phyloP scores from a whole-genome alignment of 169 alveolate genomes.

The Eimeria necatrix region DNA sequence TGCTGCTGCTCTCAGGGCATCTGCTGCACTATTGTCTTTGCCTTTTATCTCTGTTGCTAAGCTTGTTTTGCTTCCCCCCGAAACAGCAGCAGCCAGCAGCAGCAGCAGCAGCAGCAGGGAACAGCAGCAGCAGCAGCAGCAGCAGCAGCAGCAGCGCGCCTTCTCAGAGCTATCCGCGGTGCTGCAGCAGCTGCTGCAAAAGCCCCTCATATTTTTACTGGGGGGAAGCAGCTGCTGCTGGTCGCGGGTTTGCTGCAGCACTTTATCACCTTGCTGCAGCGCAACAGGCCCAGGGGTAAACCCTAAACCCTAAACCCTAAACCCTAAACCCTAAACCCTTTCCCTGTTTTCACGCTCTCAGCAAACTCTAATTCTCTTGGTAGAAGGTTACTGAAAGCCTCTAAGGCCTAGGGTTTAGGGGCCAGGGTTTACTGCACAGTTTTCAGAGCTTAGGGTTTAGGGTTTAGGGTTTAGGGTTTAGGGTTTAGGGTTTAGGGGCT shows the following conservation, averaged over 20 bases:
- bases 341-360: too few species aligned
- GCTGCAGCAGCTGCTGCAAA: background rate
- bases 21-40: background rate
- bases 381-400: background rate
- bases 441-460: background rate
- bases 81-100: background rate
- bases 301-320: background rate
- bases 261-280: slow-evolving; percentile 20
- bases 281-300: background rate
- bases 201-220: background rate
- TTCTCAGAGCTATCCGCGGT: background rate
- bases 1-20: background rate
- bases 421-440: background rate
- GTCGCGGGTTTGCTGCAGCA: slow-evolving; percentile 12
- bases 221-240: background rate
- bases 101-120: slow-evolving; percentile 9
- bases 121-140: background rate
- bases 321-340: background rate
- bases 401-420: background rate
- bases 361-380: background rate
- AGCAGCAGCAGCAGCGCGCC: background rate
- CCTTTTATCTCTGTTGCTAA: background rate
- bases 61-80: background rate
- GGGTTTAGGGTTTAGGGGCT: background rate
- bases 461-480: background rate